These are phyloP conservation scores for Polyporus arcularius DNA, from an alignment of 768 basidiomycete genomes.

Conservation along the genomic window DNA sequence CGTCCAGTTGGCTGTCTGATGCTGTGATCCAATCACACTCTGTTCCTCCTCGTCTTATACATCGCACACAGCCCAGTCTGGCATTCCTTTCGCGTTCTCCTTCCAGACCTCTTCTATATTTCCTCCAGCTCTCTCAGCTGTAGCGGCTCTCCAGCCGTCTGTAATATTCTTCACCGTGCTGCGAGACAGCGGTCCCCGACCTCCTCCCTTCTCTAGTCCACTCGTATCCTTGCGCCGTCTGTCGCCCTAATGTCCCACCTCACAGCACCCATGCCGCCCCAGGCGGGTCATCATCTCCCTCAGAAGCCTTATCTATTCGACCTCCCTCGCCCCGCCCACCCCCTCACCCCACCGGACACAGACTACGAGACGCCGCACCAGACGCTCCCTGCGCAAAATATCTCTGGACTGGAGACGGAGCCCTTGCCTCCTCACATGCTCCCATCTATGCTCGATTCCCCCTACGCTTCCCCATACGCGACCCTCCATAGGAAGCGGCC, in stretches of 20 bases:
- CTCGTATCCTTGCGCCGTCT: conserved; percentile 7
- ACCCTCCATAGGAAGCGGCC: conserved; percentile 20
- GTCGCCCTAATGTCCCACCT: conserved; percentile 41
- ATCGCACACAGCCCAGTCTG: conserved; percentile 8
- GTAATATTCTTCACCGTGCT: conserved; percentile 10
- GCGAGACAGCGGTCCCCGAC: conserved; percentile 25
- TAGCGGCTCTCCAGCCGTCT: background rate
- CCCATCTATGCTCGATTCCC: conserved; percentile 14
- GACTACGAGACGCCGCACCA: conserved; percentile 28
- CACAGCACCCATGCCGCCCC: conserved; percentile 31
- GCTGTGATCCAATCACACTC: conserved; percentile 23
- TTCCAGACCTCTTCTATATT: background rate
- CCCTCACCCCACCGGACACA: conserved; percentile 36
- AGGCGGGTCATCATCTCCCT: conserved; percentile 24
- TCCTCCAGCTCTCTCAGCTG: background rate
- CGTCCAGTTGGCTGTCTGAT: conserved; percentile 21
- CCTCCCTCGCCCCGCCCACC: conserved; percentile 40
- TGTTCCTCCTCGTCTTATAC: conserved; percentile 4
- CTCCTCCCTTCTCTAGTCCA: conserved; percentile 9
- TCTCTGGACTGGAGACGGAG: conserved; percentile 19
- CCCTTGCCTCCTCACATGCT: conserved; percentile 10
- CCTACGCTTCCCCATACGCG: conserved; percentile 6
- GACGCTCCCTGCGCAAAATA: conserved; percentile 13
- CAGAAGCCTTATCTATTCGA: conserved; percentile 49
- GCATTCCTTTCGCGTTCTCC: conserved; percentile 8